phyloP scores from a whole-genome alignment of 1,139 yeast genomes.

The Trichomonascaceae sp. region DNA sequence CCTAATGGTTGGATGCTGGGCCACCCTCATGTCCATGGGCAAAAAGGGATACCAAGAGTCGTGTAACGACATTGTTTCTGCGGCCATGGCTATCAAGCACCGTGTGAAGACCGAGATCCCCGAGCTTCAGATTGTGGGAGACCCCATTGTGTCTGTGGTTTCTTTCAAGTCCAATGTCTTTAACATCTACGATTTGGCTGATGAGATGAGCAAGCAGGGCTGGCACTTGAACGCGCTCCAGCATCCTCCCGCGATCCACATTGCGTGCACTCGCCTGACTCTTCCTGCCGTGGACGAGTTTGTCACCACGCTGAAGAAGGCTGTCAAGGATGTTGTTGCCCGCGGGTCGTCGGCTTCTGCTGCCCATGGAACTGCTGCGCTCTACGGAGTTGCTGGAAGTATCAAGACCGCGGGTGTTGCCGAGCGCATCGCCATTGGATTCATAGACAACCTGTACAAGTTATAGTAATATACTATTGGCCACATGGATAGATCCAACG shows the following conservation, averaged over 20 bases:
- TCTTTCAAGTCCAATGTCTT: conserved; percentile 50
- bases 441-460: conserved; percentile 67
- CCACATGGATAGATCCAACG: not conserved
- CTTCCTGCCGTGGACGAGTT: conserved; percentile 51
- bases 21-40: conserved; percentile 72
- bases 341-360: conserved; percentile 20
- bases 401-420: conserved; percentile 78
- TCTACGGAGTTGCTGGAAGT: conserved; percentile 93
- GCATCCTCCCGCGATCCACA: conserved; percentile 79
- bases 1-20: conserved; percentile 94
- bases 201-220: conserved; percentile 50
- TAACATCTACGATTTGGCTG: conserved; percentile 68
- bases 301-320: conserved; percentile 38
- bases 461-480: conserved; percentile 11
- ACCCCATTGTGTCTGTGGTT: conserved; percentile 72
- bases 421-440: conserved; percentile 61
- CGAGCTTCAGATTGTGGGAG: conserved; percentile 59
- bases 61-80: conserved; percentile 52
- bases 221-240: conserved; percentile 89
- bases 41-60: conserved; percentile 60
- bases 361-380: conserved; percentile 52
- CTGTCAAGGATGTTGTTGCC: conserved; percentile 32
- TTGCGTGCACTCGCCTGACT: conserved; percentile 72
- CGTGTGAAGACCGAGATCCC: conserved; percentile 37
- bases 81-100: conserved; percentile 45